Conservation (phyloP, 768 basidiomycete species). For the Strobilomyces dryophilus region DNA sequence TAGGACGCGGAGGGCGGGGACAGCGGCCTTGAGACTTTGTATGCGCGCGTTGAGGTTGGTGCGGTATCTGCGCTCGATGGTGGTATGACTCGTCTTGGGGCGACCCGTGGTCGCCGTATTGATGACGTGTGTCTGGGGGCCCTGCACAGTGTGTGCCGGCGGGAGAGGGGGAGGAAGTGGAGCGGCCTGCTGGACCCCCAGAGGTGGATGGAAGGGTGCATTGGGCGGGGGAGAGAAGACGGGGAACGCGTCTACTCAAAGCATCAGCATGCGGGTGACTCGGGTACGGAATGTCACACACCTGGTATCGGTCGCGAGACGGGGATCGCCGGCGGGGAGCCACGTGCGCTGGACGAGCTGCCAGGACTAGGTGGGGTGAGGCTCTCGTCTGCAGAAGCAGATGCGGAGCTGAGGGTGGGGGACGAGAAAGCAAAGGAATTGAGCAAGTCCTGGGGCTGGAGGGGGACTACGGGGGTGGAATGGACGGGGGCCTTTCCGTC, state of each 20-base stretch:
- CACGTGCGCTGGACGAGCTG: conserved; percentile 27
- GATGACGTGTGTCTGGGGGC: conserved; percentile 22
- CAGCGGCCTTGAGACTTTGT: conserved; percentile 71
- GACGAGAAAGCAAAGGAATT: conserved; percentile 39
- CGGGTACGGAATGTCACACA: neutral
- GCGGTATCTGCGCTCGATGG: conserved; percentile 84
- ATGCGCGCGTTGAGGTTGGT: conserved; percentile 88
- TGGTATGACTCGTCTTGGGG: conserved; percentile 83
- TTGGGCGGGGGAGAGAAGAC: conserved; percentile 15
- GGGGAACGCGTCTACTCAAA: conserved; percentile 22
- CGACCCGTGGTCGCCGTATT: conserved; percentile 15
- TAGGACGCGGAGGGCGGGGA: conserved; percentile 77
- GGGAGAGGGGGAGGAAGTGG: conserved; percentile 41
- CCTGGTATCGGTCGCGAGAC: conserved; percentile 21
- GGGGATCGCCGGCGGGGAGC: conserved; percentile 28
- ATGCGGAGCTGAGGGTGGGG: conserved; percentile 30
- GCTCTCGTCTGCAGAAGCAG: conserved; percentile 30
- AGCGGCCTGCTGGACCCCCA: conserved; percentile 6
- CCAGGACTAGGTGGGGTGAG: conserved; percentile 24
- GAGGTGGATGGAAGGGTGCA: conserved; percentile 32
- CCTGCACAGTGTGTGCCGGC: conserved; percentile 22
- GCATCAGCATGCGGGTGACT: conserved; percentile 2
- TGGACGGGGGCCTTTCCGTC: conserved; percentile 24
- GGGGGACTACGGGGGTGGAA: conserved; percentile 10
- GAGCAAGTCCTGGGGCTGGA: conserved; percentile 30